These are phyloP conservation scores for Aquilaria agallochum DNA, from an alignment of 441 rosid species.

Conservation along the genomic window DNA sequence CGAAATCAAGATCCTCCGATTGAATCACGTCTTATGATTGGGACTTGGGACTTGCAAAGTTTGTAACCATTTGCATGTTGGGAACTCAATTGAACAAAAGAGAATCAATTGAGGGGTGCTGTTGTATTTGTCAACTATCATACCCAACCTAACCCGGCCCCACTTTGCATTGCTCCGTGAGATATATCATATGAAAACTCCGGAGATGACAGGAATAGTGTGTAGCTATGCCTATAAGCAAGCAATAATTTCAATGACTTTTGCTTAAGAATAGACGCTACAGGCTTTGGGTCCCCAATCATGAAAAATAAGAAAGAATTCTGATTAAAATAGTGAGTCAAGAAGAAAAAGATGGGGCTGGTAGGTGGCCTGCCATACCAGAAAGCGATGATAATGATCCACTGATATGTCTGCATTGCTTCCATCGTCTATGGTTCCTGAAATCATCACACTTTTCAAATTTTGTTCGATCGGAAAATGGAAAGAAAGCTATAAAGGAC, in stretches of 20 bases:
- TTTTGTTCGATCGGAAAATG: not conserved
- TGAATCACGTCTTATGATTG: not conserved
- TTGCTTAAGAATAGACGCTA: not conserved
- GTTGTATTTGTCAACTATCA: no score
- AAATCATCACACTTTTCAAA: not conserved
- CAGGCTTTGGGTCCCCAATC: not conserved
- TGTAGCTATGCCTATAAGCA: no score
- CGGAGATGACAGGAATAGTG: no score
- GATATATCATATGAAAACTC: no score
- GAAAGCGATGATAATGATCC: constrained; percentile 63
- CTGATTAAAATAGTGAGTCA: not conserved
- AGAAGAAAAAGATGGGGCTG: not conserved
- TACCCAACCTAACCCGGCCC: no score
- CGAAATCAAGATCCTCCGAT: not conserved
- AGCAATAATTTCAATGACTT: not conserved
- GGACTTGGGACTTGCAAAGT: not conserved
- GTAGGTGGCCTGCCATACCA: constrained; percentile 19
- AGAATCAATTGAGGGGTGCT: no score
- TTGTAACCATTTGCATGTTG: not conserved
- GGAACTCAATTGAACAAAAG: not conserved
- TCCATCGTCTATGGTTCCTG: constrained; percentile 51
- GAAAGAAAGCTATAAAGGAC: not conserved
- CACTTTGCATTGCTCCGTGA: no score
- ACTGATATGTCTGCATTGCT: constrained; percentile 53
- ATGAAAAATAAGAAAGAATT: not conserved